These are phyloP conservation scores for Pichia thaimueangensis DNA, from an alignment of 805 yeast species.

Conservation along the genomic window DNA sequence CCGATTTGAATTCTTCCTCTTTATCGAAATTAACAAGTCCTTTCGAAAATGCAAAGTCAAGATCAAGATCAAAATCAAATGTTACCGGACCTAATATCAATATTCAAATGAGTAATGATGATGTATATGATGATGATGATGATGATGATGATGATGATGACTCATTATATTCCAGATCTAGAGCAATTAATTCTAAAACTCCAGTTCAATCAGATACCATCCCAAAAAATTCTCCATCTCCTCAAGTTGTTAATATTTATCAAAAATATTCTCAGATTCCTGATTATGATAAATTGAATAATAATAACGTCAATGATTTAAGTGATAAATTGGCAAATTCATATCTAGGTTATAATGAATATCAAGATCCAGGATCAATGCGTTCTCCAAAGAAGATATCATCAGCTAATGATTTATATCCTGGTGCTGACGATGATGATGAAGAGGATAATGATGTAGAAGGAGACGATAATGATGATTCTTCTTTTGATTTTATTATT, in stretches of 20 bases:
- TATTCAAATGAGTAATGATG: neutral
- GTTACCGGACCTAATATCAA: neutral
- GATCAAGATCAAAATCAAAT: neutral
- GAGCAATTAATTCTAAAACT: neutral
- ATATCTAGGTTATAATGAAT: no score
- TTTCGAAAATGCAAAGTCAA: neutral
- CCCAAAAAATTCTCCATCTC: conserved; percentile 17
- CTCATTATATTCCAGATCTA: conserved; percentile 2
- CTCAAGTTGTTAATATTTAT: conserved; percentile 28
- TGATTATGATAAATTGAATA: conserved; percentile 8
- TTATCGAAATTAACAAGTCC: neutral
- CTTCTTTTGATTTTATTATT: conserved; percentile 7
- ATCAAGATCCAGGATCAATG: no score
- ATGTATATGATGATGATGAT: neutral
- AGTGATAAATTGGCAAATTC: neutral
- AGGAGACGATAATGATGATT: conserved; percentile 7
- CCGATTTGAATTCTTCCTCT: neutral
- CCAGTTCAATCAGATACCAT: neutral
- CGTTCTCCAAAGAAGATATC: neutral
- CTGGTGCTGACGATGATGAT: conserved; percentile 14
- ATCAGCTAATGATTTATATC: conserved; percentile 17
- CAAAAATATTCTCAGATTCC: conserved; percentile 30
- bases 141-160: neutral
- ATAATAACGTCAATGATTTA: no score
- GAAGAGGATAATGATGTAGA: conserved; percentile 8